phyloP scores from a whole-genome alignment of 1,284 basidiomycete species.

The Cutaneotrichosporon daszewskae region DNA sequence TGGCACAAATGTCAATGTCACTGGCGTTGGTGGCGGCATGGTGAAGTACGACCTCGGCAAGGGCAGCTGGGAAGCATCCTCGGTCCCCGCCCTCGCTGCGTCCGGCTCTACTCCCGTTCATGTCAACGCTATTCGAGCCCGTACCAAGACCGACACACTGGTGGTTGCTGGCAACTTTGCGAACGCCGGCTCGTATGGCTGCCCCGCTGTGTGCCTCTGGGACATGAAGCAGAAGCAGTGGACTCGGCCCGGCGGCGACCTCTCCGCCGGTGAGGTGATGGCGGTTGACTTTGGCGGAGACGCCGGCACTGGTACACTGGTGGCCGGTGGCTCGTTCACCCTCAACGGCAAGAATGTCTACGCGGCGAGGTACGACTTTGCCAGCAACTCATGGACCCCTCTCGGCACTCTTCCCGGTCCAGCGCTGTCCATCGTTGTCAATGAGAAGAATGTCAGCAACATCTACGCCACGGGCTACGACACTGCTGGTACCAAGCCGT shows the following conservation, averaged over 20 bases:
- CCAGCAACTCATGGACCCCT: slow-evolving; percentile 65
- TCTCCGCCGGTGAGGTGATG: slow-evolving; percentile 69
- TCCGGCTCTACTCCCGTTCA: slow-evolving; percentile 56
- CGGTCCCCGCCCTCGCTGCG: slow-evolving; percentile 25
- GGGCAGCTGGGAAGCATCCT: slow-evolving; percentile 58
- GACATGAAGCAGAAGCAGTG: slow-evolving; percentile 66
- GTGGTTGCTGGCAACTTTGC: slow-evolving; percentile 82
- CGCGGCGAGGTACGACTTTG: slow-evolving; percentile 65
- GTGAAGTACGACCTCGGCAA: slow-evolving; percentile 67
- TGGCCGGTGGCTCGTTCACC: slow-evolving; percentile 70
- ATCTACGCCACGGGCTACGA: slow-evolving; percentile 85
- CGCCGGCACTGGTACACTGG: slow-evolving; percentile 53
- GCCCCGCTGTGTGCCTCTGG: slow-evolving; percentile 74
- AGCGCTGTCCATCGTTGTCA: slow-evolving; percentile 79
- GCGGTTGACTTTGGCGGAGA: slow-evolving; percentile 58
- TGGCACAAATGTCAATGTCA: slow-evolving; percentile 52
- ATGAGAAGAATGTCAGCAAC: slow-evolving; percentile 71
- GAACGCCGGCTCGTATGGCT: slow-evolving; percentile 67
- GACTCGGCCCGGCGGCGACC: slow-evolving; percentile 69
- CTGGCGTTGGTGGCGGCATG: slow-evolving; percentile 54
- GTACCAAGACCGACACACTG: slow-evolving; percentile 61
- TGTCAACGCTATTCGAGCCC: slow-evolving; percentile 67
- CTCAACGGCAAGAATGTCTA: slow-evolving; percentile 58
- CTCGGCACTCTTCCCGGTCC: slow-evolving; percentile 72
- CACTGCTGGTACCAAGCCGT: slow-evolving; percentile 58